A percentile compares a stretch with the other conserved stretches of the same genome.
Conservation (phyloP, 1,139 yeast genomes). For the Lodderomyces margitis region DNA sequence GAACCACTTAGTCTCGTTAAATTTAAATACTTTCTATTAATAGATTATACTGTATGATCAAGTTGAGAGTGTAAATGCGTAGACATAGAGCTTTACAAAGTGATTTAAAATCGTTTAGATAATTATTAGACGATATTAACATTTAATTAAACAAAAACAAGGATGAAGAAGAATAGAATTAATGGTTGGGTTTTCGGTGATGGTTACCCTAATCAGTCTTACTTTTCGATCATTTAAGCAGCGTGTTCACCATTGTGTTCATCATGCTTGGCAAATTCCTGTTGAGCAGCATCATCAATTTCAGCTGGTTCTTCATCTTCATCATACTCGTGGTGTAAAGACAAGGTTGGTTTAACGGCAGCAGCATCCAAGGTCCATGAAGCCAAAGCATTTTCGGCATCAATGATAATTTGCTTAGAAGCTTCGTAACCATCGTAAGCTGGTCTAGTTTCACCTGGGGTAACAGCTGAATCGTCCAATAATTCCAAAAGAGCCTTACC, state of each 20-base stretch:
- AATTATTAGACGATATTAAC: not conserved
- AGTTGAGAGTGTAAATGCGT: too few species aligned
- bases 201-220: not conserved
- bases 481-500: constrained; percentile 96
- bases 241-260: constrained; percentile 16
- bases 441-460: constrained; percentile 99
- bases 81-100: too few species aligned
- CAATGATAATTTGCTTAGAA: constrained; percentile 94
- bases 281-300: constrained; percentile 49
- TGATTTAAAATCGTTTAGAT: not conserved
- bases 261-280: constrained; percentile 43
- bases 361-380: constrained; percentile 97
- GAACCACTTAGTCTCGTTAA: too few species aligned
- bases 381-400: constrained; percentile 93
- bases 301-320: constrained; percentile 60
- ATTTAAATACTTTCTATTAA: not conserved
- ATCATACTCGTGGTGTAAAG: constrained; percentile 76
- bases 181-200: not conserved
- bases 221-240: not conserved
- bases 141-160: constrained; percentile 18
- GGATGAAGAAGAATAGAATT: not conserved
- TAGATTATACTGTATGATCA: not conserved
- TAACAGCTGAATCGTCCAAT: constrained; percentile 93
- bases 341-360: constrained; percentile 89
- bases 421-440: constrained; percentile 98